A percentile compares a stretch with the other conserved stretches of the same genome.
Evolutionary conservation across 139 green algal species (phyloP).

Genomic region (Micromonas commoda): DNA sequence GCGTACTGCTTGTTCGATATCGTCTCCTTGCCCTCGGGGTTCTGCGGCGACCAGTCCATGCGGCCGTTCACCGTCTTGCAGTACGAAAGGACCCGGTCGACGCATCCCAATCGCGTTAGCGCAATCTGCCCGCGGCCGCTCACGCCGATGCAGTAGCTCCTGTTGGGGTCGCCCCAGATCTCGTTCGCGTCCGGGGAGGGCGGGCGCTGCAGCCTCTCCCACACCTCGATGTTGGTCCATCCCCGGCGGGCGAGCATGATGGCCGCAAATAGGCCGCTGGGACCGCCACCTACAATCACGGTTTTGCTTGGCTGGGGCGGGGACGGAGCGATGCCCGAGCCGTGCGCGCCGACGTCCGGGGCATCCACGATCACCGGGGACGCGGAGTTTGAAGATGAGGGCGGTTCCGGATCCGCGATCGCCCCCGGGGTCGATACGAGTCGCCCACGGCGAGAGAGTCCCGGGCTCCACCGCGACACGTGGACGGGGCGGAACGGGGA

Average conservation of each 20-base stretch:
- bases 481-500: too few species aligned
- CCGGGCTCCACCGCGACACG: too few species aligned
- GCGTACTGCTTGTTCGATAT: constrained; percentile 20
- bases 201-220: constrained; percentile 36
- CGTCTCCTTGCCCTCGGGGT: neutral
- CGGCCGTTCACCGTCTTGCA: constrained; percentile 28
- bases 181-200: constrained; percentile 27
- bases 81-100: constrained; percentile 33
- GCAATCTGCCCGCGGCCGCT: constrained; percentile 41
- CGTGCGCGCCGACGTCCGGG: too few species aligned
- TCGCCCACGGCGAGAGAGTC: too few species aligned
- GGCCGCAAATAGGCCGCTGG: constrained; percentile 41
- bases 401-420: too few species aligned
- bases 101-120: constrained; percentile 18
- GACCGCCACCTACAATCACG: constrained; percentile 46
- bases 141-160: constrained; percentile 48
- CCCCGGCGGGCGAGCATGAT: constrained; percentile 46
- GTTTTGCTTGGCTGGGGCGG: too few species aligned
- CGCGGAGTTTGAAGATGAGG: too few species aligned
- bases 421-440: too few species aligned
- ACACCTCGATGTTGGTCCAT: constrained; percentile 44
- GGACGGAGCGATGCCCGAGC: neutral
- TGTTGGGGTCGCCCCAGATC: constrained; percentile 37
- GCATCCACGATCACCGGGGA: too few species aligned
- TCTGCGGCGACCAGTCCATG: constrained; percentile 37